These are phyloP conservation scores for Suillus plorans DNA, from an alignment of 768 basidiomycete genomes.

Conservation along the genomic window DNA sequence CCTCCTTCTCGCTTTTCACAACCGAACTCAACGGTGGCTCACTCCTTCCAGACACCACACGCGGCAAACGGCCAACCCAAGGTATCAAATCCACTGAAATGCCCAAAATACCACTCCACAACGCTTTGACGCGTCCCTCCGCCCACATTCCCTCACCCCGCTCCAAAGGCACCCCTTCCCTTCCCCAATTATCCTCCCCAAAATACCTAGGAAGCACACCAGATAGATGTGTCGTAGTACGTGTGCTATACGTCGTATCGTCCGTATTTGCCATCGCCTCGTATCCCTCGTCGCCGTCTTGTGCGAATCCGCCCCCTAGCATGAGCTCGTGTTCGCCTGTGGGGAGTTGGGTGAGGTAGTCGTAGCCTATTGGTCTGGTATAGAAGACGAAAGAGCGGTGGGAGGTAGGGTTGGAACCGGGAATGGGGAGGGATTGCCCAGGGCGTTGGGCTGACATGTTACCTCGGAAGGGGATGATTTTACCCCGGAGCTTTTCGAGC, in stretches of 20 bases:
- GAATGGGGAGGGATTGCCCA: constrained; percentile 29
- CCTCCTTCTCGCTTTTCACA: not conserved
- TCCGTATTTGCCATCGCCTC: constrained; percentile 39
- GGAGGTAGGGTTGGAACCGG: constrained; percentile 32
- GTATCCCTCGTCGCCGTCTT: constrained; percentile 29
- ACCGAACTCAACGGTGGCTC: constrained; percentile 14
- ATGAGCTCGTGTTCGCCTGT: constrained; percentile 50
- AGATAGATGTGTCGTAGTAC: constrained; percentile 35
- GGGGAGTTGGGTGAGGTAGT: constrained; percentile 69
- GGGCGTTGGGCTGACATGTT: constrained; percentile 67
- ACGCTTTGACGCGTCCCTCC: constrained; percentile 49
- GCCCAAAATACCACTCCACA: constrained; percentile 67
- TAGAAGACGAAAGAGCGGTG: constrained; percentile 59
- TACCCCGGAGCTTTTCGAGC: constrained; percentile 57
- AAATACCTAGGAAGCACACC: constrained; percentile 57
- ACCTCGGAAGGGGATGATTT: constrained; percentile 60
- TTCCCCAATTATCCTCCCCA: constrained; percentile 43
- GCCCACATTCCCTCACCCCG: constrained; percentile 28
- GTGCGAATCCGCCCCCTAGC: constrained; percentile 58
- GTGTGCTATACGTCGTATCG: constrained; percentile 34
- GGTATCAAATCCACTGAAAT: constrained; percentile 60
- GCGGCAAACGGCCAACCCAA: constrained; percentile 71
- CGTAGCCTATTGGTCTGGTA: constrained; percentile 43
- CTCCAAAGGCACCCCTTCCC: constrained; percentile 22
- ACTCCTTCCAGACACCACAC: constrained; percentile 43